Base-by-base conservation (phyloP, 108 stramenopile species). In the Stephanodiscus triporus region DNA sequence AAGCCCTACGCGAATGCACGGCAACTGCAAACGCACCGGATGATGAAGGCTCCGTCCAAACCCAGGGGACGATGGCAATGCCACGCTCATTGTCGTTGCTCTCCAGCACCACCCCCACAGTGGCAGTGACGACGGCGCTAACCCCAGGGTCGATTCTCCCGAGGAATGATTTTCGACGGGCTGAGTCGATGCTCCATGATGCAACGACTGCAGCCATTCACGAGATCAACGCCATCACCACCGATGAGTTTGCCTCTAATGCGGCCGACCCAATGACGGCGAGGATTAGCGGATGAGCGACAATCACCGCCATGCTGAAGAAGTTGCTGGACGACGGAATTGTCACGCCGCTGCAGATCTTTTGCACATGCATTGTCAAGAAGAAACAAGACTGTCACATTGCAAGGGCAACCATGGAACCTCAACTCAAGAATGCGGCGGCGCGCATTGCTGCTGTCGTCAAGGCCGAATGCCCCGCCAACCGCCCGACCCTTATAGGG, bases 81-180 rank as follows among this genome's bases (percentile, higher is more conserved):
- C 49, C 49, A 9, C 49, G 49, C 49, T 50, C 17, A 20, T 8
- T 20, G 49, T 17, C 9, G 49, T 20, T 9, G 9, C 17, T 50
- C 49, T 50, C 49, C 49, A 50, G n/a, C n/a, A n/a, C 49, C 49
- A 50, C 49, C 49, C 17, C 49, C 49, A 17, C 49, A 4, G 49
- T 36, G 36, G 36, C 49, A 50, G 4, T 8, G 9, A 20, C 49
- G 20, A 50, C 19, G 9, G 9, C 9, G 49, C 4, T 4, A 17
- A 50, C 49, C 4, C 49, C 49, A 9, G 49, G 49, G 9, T 4
- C 49, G 20, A 4, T 9, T 8, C 49, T 50, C 49, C 49, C n/a
- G n/a, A n/a, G n/a, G n/a, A n/a, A n/a, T n/a, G n/a, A n/a, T n/a
- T n/a, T n/a, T n/a, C n/a, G n/a, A n/a, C n/a, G n/a, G n/a, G n/a